Evolutionary conservation across 805 yeast species (phyloP).

Genomic region (Starmerella apis): DNA sequence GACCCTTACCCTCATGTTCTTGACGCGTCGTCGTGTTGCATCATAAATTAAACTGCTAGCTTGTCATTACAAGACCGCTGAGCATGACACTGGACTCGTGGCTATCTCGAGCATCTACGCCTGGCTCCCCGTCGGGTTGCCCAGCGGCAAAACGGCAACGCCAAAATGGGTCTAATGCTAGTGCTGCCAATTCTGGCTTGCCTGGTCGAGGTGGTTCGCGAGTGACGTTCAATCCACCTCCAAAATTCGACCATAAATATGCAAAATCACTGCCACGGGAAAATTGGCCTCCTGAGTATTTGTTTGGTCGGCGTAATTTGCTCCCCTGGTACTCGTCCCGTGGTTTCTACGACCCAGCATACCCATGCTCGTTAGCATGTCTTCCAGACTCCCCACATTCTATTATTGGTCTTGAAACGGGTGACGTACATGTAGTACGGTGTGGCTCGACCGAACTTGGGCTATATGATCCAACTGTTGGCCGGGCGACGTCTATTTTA

Average conservation of each 20-base stretch:
- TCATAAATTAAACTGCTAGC: too few species aligned
- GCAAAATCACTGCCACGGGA: not conserved
- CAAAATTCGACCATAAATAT: not conserved
- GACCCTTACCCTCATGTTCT: not conserved
- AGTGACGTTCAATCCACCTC: not conserved
- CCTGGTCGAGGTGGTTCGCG: not conserved
- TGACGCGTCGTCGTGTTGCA: conserved; percentile 3
- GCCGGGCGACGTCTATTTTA: not conserved
- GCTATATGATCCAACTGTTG: not conserved
- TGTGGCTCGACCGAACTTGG: conserved; percentile 3
- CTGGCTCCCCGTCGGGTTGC: not conserved
- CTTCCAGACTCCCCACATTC: conserved; percentile 5
- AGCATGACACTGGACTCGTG: conserved; percentile 14
- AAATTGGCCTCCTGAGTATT: not conserved
- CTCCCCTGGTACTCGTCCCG: conserved; percentile 1
- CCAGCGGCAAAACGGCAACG: not conserved
- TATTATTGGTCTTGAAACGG: conserved; percentile 4
- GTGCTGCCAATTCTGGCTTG: not conserved
- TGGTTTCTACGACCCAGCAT: not conserved
- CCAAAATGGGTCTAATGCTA: not conserved
- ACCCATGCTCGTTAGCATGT: conserved; percentile 1
- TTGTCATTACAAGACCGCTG: not conserved
- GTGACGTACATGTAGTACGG: conserved; percentile 1
- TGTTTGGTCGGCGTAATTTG: conserved; percentile 2
- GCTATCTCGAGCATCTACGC: conserved; percentile 3